Conservation (phyloP, 1,284 basidiomycete genomes). For the Moesziomyces parantarcticus region DNA sequence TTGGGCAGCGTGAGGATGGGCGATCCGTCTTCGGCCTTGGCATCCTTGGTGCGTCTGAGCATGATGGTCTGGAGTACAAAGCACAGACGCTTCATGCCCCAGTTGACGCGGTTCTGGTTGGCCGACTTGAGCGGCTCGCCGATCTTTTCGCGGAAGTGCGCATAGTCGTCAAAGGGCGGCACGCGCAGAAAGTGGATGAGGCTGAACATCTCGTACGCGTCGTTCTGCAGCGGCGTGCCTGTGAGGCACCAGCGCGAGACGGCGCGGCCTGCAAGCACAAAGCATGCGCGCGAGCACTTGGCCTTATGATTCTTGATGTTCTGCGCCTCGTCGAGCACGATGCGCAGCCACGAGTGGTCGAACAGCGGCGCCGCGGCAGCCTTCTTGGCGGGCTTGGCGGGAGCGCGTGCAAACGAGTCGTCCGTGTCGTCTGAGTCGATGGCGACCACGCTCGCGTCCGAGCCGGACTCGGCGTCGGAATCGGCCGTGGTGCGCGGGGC, state of each 20-base stretch:
- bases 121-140: slow-evolving; percentile 75
- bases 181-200: slow-evolving; percentile 88
- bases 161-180: slow-evolving; percentile 83
- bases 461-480: slow-evolving; percentile 35
- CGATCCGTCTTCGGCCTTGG: slow-evolving; percentile 74
- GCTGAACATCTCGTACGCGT: slow-evolving; percentile 87
- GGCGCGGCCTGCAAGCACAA: slow-evolving; percentile 72
- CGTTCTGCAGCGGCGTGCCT: slow-evolving; percentile 77
- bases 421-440: slow-evolving; percentile 68
- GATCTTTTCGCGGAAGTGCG: slow-evolving; percentile 81
- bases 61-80: slow-evolving; percentile 87
- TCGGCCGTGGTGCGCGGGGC: slow-evolving; percentile 12
- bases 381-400: slow-evolving; percentile 66
- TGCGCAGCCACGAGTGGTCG: slow-evolving; percentile 82
- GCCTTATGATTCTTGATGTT: slow-evolving; percentile 94
- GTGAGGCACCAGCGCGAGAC: slow-evolving; percentile 67
- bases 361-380: slow-evolving; percentile 75
- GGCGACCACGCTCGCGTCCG: slow-evolving; percentile 11
- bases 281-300: slow-evolving; percentile 81
- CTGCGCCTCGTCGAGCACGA: slow-evolving; percentile 94
- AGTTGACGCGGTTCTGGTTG: slow-evolving; percentile 58
- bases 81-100: slow-evolving; percentile 70
- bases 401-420: slow-evolving; percentile 48
- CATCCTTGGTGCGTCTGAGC: slow-evolving; percentile 88
- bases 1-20: slow-evolving; percentile 84